phyloP scores from a whole-genome alignment of 2,329 filamentous ascomycete species.

The Dactylellina sp. region DNA sequence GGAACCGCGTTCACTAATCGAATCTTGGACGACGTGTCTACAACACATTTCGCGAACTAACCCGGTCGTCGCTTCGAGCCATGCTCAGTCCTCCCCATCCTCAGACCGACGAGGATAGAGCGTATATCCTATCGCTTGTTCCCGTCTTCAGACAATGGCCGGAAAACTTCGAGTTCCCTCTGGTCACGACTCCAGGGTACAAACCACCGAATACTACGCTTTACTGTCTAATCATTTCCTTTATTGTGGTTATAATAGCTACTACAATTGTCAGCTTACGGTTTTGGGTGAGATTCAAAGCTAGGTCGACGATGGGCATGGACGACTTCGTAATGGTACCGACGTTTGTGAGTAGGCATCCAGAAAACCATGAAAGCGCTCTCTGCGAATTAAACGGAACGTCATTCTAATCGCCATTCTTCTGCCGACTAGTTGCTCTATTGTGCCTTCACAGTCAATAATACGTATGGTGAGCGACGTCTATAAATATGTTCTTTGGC shows the following conservation, averaged over 20 bases:
- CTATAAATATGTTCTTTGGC: too few relatives aligned
- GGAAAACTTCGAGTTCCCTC: constrained; percentile 30
- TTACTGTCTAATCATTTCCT: constrained; percentile 20
- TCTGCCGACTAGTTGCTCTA: constrained; percentile 20
- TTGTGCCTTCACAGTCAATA: constrained; percentile 23
- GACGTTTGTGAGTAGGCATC: constrained; percentile 21
- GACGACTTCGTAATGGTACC: constrained; percentile 42
- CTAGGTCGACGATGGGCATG: constrained; percentile 24
- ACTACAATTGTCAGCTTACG: constrained; percentile 10
- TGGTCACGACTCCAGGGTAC: constrained; percentile 31
- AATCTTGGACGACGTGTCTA: neutral
- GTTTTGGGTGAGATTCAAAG: constrained; percentile 32
- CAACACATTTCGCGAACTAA: constrained; percentile 1
- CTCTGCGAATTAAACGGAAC: neutral
- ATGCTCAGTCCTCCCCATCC: constrained; percentile 38
- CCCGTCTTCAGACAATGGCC: constrained; percentile 31
- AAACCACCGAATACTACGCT: constrained; percentile 28
- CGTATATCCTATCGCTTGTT: constrained; percentile 25
- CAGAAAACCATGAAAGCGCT: too few relatives aligned
- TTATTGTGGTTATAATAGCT: constrained; percentile 18
- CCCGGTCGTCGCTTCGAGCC: neutral
- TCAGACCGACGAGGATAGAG: constrained; percentile 35
- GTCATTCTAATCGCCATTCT: neutral
- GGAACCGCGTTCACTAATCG: neutral
- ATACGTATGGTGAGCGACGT: constrained; percentile 25